Evolutionary conservation across 805 yeast genomes (phyloP).

Genomic region (Lipomyces sp.): DNA sequence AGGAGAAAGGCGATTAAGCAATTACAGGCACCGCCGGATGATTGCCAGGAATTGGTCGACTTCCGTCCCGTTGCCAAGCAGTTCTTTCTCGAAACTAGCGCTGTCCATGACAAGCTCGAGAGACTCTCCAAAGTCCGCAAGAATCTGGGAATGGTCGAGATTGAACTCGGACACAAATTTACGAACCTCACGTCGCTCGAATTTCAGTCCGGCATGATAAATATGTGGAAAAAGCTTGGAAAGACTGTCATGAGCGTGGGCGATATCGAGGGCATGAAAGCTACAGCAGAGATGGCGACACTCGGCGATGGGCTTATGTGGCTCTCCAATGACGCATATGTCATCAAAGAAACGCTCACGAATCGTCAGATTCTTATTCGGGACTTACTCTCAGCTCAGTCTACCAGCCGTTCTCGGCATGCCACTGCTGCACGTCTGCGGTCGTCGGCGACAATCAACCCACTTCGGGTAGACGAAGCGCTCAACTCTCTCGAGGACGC

Average conservation of each 20-base stretch:
- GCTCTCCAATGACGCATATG: conserved; percentile 71
- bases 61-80: conserved; percentile 85
- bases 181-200: conserved; percentile 46
- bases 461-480: conserved; percentile 87
- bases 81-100: conserved; percentile 57
- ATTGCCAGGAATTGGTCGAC: conserved; percentile 70
- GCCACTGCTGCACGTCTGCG: conserved; percentile 64
- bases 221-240: conserved; percentile 73
- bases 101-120: conserved; percentile 55
- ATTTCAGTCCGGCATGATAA: conserved; percentile 65
- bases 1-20: conserved; percentile 89
- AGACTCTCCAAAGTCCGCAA: conserved; percentile 48
- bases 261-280: conserved; percentile 70
- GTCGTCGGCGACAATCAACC: conserved; percentile 72
- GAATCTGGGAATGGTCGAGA: conserved; percentile 54
- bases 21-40: conserved; percentile 87
- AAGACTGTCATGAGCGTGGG: conserved; percentile 67
- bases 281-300: conserved; percentile 67
- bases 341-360: conserved; percentile 87
- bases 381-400: conserved; percentile 76
- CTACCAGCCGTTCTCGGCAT: conserved; percentile 65
- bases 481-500: conserved; percentile 75
- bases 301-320: conserved; percentile 70
- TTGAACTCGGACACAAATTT: conserved; percentile 46
- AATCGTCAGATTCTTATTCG: conserved; percentile 91